Evolutionary conservation across 2,329 filamentous ascomycete species (phyloP).

Genomic region (Coniochaeta sp.): DNA sequence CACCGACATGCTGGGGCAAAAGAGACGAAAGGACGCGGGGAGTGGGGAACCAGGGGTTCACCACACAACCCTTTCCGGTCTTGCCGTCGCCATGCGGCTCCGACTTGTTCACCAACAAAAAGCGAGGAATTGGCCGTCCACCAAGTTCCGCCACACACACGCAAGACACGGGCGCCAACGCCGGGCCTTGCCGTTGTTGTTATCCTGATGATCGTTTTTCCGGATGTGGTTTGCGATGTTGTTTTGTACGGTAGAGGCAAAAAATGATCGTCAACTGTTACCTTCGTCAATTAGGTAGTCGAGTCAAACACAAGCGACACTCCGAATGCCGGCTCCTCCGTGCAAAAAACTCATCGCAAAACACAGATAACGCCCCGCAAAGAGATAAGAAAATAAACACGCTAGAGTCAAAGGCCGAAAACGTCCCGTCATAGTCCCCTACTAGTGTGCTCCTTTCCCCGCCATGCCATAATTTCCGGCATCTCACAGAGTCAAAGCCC

Average conservation of each 20-base stretch:
- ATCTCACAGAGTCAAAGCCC: background rate
- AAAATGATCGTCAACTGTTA: too few relatives aligned
- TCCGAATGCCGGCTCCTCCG: background rate
- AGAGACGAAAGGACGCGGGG: too few relatives aligned
- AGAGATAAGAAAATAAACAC: background rate
- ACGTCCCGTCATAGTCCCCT: background rate
- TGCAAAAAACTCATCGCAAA: too few relatives aligned
- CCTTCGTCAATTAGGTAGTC: background rate
- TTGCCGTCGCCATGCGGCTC: background rate
- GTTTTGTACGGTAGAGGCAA: too few relatives aligned
- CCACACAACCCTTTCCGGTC: background rate
- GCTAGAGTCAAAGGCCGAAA: background rate
- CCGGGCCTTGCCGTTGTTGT: too few relatives aligned
- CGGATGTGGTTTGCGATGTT: too few relatives aligned
- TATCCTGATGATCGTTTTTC: background rate
- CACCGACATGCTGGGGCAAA: too few relatives aligned
- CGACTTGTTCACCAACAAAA: background rate
- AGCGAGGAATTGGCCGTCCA: constrained; percentile 1
- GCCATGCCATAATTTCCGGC: background rate
- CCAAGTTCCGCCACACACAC: too few relatives aligned
- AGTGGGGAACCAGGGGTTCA: background rate
- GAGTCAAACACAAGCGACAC: background rate
- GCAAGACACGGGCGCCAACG: background rate
- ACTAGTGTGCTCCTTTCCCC: background rate
- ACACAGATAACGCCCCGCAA: background rate